A percentile compares a stretch with the other conserved stretches of the same genome.
Conservation (phyloP, 345 rosid species). For the Clarkia xantiana region DNA sequence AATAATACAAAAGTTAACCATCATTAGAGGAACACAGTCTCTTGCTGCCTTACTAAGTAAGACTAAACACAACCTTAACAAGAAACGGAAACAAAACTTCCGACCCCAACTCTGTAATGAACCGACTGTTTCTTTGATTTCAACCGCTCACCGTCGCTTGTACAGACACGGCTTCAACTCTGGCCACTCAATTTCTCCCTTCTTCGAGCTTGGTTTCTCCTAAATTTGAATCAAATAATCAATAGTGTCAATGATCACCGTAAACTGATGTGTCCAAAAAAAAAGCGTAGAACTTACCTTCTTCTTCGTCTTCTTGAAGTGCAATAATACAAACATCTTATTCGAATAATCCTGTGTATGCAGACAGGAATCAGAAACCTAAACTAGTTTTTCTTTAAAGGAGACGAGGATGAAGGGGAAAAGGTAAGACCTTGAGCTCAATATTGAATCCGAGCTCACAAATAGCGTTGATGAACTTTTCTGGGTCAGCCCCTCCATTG, state of each 20-base stretch:
- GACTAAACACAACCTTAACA: too few species aligned
- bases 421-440: conserved; percentile 29
- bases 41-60: too few species aligned
- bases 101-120: neutral
- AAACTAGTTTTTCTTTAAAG: too few species aligned
- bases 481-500: conserved; percentile 76
- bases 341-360: conserved; percentile 63
- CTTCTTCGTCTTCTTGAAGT: conserved; percentile 61
- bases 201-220: conserved; percentile 37
- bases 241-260: too few species aligned
- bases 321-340: conserved; percentile 69
- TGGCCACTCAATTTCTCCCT: conserved; percentile 60
- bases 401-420: conserved; percentile 2
- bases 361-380: too few species aligned
- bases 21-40: too few species aligned
- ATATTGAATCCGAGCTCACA: conserved; percentile 62
- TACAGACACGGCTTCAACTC: conserved; percentile 84
- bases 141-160: conserved; percentile 48
- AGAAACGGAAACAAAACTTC: neutral
- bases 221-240: conserved; percentile 10
- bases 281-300: too few species aligned
- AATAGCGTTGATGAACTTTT: conserved; percentile 52
- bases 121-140: neutral
- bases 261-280: too few species aligned
- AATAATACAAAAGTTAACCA: too few species aligned